Conservation (phyloP, 1,139 yeast species). For the Sugiyamaella novakii region DNA sequence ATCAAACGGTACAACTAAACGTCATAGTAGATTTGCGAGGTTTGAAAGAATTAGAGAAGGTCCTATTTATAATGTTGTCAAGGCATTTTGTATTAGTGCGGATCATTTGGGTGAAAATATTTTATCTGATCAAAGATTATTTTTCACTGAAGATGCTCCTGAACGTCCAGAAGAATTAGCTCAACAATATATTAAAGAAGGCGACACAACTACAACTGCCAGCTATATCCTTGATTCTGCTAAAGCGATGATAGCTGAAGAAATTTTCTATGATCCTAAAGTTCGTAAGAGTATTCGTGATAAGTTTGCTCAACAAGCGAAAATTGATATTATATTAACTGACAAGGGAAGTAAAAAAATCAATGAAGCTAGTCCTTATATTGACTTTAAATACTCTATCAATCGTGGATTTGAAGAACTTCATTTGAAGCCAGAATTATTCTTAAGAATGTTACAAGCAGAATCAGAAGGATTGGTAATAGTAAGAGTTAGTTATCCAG, state of each 20-base stretch:
- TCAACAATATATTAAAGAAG: conserved; percentile 46
- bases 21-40: conserved; percentile 70
- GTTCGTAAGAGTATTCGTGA: conserved; percentile 75
- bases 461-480: conserved; percentile 64
- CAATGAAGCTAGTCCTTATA: conserved; percentile 77
- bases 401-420: conserved; percentile 78
- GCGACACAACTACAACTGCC: conserved; percentile 44
- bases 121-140: conserved; percentile 68
- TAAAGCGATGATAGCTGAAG: conserved; percentile 74
- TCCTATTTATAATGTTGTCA: conserved; percentile 65
- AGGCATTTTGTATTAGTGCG: conserved; percentile 75
- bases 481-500: conserved; percentile 47
- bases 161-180: conserved; percentile 67
- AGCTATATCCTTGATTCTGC: conserved; percentile 73
- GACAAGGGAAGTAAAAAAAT: conserved; percentile 86
- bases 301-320: conserved; percentile 66
- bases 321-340: conserved; percentile 73
- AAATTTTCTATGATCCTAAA: conserved; percentile 78
- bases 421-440: conserved; percentile 72
- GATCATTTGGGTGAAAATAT: conserved; percentile 84
- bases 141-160: conserved; percentile 67
- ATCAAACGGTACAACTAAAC: conserved; percentile 43
- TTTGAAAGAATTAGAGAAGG: conserved; percentile 77
- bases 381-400: conserved; percentile 87
- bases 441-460: conserved; percentile 88